These are phyloP conservation scores for Cladosporium oxysporum DNA, from an alignment of 2,329 filamentous ascomycete genomes.

Conservation along the genomic window DNA sequence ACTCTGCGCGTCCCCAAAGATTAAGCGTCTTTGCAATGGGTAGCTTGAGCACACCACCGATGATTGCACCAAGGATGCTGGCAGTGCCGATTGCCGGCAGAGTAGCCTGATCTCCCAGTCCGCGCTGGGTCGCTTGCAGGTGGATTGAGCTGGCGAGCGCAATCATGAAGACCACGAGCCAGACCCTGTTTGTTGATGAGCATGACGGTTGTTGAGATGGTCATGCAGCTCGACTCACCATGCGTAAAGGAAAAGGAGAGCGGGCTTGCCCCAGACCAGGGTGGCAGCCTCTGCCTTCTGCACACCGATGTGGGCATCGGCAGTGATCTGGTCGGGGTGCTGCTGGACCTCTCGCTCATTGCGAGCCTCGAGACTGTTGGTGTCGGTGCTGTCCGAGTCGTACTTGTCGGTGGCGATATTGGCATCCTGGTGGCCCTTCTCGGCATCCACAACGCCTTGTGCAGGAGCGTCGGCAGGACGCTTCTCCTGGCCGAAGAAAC, in stretches of 20 bases:
- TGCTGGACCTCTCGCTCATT: slow-evolving; percentile 36
- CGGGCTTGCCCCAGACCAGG: slow-evolving; percentile 34
- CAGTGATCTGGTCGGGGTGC: slow-evolving; percentile 34
- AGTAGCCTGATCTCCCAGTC: slow-evolving; percentile 21
- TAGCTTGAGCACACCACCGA: slow-evolving; percentile 63
- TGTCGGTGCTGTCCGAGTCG: slow-evolving; percentile 25
- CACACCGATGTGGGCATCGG: slow-evolving; percentile 32
- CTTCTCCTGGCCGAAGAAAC: slow-evolving; percentile 8
- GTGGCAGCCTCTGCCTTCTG: slow-evolving; percentile 37
- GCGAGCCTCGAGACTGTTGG: slow-evolving; percentile 33
- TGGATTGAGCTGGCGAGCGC: slow-evolving; percentile 38
- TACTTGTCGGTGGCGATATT: slow-evolving; percentile 20
- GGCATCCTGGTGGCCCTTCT: neutral
- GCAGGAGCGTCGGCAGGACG: neutral
- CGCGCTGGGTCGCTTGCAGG: slow-evolving; percentile 27
- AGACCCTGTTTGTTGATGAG: slow-evolving; percentile 34
- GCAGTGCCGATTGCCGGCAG: slow-evolving; percentile 41
- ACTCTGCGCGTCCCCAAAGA: slow-evolving; percentile 67
- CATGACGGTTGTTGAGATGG: neutral
- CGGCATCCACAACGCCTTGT: neutral
- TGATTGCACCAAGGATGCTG: slow-evolving; percentile 55
- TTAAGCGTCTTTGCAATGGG: slow-evolving; percentile 68
- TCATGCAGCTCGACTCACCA: slow-evolving; percentile 24
- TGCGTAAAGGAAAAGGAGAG: slow-evolving; percentile 30
- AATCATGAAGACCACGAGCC: slow-evolving; percentile 41